Evolutionary conservation across 75 land plant species (phyloP), one percentile per base, ranked within the genome.

Genomic region (Chamaecyparis obtusa): DNA sequence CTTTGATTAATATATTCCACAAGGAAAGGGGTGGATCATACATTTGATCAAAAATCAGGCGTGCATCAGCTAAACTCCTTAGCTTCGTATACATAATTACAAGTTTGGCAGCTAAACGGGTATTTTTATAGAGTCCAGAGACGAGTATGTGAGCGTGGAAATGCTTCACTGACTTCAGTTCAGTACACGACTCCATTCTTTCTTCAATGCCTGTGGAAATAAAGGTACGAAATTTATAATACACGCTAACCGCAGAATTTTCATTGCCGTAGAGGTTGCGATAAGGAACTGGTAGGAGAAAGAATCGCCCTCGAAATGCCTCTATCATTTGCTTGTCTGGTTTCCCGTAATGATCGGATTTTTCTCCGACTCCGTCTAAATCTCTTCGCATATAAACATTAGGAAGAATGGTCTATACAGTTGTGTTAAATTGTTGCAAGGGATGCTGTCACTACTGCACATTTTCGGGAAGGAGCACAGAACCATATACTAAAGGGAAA

Each of bases 161-260:
- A 17, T 77, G 89, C 46, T 67, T 86, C 74, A 89, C 24, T 41
- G 89, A 87, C 13, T 76, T 17, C 41, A 89, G 0, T 55, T 78
- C 86, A 78, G 44, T 89, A 78, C 88, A 87, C 64, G 21, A 57
- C 27, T 57, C 64, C 64, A 57, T 19, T 57, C 64, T 57, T 57
- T 57, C 27, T 19, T 57, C 24, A 57, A 57, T 24, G 24, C 64
- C 24, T 19, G 3, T 57, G 64, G 64, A 57, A 57, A 57, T 57
- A 3, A 57, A 57, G 64, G 24, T 5, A 6, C 27, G 64, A 57
- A 57, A 17, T 19, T 57, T 57, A 5, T 19, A 21, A 57, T 57
- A 17, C 64, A 17, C 2, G 64, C 5, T 19, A 5, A 57, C 6
- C 27, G 5, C 64, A 19, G 27, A 57, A 57, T 57, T 57, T 0